A percentile compares a stretch with the other conserved stretches of the same genome.
phyloP scores from a whole-genome alignment of 2,329 filamentous ascomycete genomes.

The Aspergillus sp. region DNA sequence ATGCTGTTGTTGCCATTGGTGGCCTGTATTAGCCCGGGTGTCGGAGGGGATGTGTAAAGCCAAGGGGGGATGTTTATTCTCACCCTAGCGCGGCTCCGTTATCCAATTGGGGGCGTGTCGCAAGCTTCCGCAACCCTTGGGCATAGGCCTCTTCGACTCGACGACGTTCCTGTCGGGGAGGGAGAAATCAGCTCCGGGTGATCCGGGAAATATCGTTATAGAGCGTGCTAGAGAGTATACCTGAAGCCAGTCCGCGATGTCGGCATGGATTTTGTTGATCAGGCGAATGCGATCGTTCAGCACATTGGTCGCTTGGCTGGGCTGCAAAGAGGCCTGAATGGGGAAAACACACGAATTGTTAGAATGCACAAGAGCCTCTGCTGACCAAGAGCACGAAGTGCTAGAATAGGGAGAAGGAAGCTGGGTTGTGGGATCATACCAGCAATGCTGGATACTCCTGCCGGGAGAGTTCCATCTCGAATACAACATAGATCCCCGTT shows the following conservation, averaged over 20 bases:
- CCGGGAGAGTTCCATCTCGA: constrained; percentile 71
- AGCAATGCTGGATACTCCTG: constrained; percentile 92
- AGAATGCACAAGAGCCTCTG: background rate
- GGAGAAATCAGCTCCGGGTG: constrained; percentile 7
- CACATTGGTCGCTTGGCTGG: constrained; percentile 73
- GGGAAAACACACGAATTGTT: background rate
- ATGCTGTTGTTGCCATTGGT: constrained; percentile 56
- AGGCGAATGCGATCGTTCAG: constrained; percentile 84
- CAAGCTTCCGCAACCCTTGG: constrained; percentile 74
- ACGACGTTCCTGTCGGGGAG: constrained; percentile 71
- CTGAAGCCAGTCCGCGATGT: constrained; percentile 96
- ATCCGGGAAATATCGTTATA: constrained; percentile 7
- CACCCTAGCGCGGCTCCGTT: constrained; percentile 83
- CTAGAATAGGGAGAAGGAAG: background rate
- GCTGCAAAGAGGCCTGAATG: constrained; percentile 71
- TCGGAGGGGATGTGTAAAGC: background rate
- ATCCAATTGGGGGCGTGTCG: constrained; percentile 70
- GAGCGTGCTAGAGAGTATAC: constrained; percentile 50
- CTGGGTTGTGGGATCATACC: constrained; percentile 55
- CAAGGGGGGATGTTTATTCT: constrained; percentile 27
- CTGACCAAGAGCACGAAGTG: background rate
- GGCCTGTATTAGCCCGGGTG: constrained; percentile 1
- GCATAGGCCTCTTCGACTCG: constrained; percentile 90
- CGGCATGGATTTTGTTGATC: constrained; percentile 79
- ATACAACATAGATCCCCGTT: constrained; percentile 22